phyloP scores from a whole-genome alignment of 2,329 filamentous ascomycete species.

The Periconia digitata region DNA sequence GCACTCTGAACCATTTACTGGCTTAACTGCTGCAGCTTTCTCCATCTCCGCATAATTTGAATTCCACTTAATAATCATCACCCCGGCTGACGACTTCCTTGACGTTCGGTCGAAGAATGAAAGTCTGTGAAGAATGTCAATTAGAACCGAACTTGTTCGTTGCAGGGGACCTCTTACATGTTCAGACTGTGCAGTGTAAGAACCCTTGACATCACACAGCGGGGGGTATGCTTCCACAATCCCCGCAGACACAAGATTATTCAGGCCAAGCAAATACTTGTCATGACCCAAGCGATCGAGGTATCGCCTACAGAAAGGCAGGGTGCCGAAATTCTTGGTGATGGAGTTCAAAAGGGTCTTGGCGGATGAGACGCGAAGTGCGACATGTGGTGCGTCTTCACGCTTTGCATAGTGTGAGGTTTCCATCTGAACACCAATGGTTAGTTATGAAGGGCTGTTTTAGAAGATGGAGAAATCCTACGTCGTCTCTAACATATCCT shows the following conservation, averaged over 20 bases:
- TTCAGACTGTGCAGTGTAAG: constrained; percentile 91
- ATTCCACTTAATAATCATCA: constrained; percentile 69
- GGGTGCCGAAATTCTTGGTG: constrained; percentile 92
- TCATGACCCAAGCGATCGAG: constrained; percentile 91
- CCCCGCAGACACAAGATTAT: constrained; percentile 78
- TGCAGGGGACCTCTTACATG: constrained; percentile 66
- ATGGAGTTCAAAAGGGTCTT: constrained; percentile 85
- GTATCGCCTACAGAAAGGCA: constrained; percentile 89
- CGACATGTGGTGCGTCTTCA: constrained; percentile 71
- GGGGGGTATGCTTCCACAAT: constrained; percentile 91
- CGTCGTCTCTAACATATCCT: constrained; percentile 83
- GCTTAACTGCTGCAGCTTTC: not conserved
- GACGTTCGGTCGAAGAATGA: constrained; percentile 51
- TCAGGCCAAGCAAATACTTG: constrained; percentile 88
- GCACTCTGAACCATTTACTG: not conserved
- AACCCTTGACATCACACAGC: constrained; percentile 87
- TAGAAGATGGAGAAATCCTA: constrained; percentile 37
- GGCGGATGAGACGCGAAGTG: constrained; percentile 76
- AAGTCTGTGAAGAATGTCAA: constrained; percentile 26
- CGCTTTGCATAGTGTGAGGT: constrained; percentile 84
- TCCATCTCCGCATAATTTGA: not conserved
- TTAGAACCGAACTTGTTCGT: constrained; percentile 10
- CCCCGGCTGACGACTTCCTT: constrained; percentile 88
- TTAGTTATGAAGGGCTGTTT: not conserved
- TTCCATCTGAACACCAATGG: constrained; percentile 59